Conservation (phyloP, 148 eudicot species). For the Vaccinium vitisidaea region DNA sequence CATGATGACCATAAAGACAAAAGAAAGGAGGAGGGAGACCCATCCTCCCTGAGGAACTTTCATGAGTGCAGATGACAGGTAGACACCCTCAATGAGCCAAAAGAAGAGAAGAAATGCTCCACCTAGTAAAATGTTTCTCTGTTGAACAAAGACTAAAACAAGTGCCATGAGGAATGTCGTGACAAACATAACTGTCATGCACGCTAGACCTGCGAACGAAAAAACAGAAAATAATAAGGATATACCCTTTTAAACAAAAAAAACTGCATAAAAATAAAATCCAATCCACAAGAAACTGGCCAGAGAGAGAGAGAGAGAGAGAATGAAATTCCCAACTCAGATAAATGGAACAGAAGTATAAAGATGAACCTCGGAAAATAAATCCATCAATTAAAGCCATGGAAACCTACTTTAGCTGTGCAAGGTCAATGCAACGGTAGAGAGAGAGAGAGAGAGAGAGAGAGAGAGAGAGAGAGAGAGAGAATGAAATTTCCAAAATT, state of each 20-base stretch:
- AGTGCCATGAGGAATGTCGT: constrained; percentile 90
- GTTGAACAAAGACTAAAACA: constrained; percentile 73
- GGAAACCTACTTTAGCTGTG: neutral
- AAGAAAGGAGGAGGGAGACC: constrained; percentile 76
- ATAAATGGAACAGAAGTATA: neutral
- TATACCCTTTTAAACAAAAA: neutral
- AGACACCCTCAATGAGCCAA: constrained; percentile 66
- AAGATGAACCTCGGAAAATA: neutral
- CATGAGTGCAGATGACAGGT: constrained; percentile 64
- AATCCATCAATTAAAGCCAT: neutral
- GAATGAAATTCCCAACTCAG: neutral
- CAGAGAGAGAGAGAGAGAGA: neutral
- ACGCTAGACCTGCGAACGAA: constrained; percentile 68
- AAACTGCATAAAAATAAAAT: neutral
- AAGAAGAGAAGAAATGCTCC: constrained; percentile 63
- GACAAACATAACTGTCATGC: constrained; percentile 83
- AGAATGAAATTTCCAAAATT: neutral
- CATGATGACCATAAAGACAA: constrained; percentile 70
- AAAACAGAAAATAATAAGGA: constrained; percentile 1
- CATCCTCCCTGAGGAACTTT: constrained; percentile 97
- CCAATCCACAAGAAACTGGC: neutral
- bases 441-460: neutral
- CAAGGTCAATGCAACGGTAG: neutral
- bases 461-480: constrained; percentile 16
- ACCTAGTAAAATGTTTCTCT: constrained; percentile 44